Evolutionary conservation across 495 filamentous ascomycete genomes (phyloP).

Genomic region (Delitschia confertaspora): DNA sequence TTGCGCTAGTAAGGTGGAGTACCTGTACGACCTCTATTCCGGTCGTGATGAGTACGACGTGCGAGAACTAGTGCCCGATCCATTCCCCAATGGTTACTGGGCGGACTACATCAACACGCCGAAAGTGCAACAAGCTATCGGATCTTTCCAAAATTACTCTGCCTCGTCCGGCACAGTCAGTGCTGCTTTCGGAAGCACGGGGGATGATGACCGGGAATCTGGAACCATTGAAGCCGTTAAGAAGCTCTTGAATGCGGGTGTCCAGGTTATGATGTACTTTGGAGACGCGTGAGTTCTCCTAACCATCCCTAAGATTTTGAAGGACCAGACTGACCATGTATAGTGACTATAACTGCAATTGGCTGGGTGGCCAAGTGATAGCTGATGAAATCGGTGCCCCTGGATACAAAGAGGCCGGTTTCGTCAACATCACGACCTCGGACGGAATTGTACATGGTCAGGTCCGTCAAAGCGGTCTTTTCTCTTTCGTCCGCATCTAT

Average conservation of each 20-base stretch:
- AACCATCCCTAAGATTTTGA: not conserved
- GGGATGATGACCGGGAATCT: conserved; percentile 47
- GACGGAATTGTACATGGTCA: conserved; percentile 53
- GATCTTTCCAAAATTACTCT: conserved; percentile 50
- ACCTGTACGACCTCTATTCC: conserved; percentile 43
- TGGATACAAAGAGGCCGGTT: conserved; percentile 45
- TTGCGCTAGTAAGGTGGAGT: conserved; percentile 48
- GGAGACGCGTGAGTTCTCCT: conserved; percentile 43
- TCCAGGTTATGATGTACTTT: conserved; percentile 48
- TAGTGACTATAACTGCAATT: conserved; percentile 54
- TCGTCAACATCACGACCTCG: conserved; percentile 44
- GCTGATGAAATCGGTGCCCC: conserved; percentile 40
- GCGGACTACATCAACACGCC: conserved; percentile 50
- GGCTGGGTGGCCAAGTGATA: conserved; percentile 47
- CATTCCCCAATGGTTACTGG: conserved; percentile 53
- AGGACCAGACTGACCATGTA: not conserved
- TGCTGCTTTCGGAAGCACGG: conserved; percentile 45
- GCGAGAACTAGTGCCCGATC: conserved; percentile 48
- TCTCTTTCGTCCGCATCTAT: conserved; percentile 52
- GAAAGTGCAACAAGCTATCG: conserved; percentile 49
- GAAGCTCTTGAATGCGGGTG: conserved; percentile 42
- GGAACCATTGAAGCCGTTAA: conserved; percentile 44
- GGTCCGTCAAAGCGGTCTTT: conserved; percentile 58
- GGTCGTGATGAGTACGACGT: conserved; percentile 54
- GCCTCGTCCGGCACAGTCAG: conserved; percentile 40